Percentiles rank a stretch among this genome's conserved stretches.
phyloP scores from a whole-genome alignment of 2,329 filamentous ascomycete species.

The Aplosporella prunicola region DNA sequence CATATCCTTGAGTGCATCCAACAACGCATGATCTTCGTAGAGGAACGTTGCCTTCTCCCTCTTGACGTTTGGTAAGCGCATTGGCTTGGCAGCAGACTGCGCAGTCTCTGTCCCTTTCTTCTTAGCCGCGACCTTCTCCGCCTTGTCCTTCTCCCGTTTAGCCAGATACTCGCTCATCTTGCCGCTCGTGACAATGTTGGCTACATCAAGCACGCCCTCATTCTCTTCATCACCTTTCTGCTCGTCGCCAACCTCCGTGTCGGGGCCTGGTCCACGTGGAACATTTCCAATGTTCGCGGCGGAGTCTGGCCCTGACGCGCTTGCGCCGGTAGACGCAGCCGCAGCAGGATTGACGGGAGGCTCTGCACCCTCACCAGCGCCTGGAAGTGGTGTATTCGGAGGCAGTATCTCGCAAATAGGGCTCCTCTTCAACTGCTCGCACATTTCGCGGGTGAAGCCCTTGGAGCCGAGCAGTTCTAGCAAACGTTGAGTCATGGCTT shows the following conservation, averaged over 20 bases:
- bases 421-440: constrained; percentile 56
- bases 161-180: constrained; percentile 75
- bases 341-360: constrained; percentile 44
- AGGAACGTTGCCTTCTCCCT: constrained; percentile 60
- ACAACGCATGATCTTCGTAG: constrained; percentile 56
- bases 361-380: constrained; percentile 22
- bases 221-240: constrained; percentile 44
- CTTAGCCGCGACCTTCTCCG: constrained; percentile 50
- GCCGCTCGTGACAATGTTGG: constrained; percentile 72
- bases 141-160: constrained; percentile 73
- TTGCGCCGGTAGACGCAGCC: constrained; percentile 46
- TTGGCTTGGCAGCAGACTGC: constrained; percentile 50
- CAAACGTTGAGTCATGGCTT: constrained; percentile 72
- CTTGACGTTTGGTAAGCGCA: constrained; percentile 62
- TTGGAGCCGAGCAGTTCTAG: constrained; percentile 52
- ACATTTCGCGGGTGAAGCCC: constrained; percentile 52
- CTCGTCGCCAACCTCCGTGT: constrained; percentile 46
- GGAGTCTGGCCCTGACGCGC: constrained; percentile 35
- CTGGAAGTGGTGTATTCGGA: constrained; percentile 44
- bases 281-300: constrained; percentile 34
- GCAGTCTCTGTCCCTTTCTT: constrained; percentile 42
- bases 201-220: constrained; percentile 73
- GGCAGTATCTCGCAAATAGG: constrained; percentile 54
- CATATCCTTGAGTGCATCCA: constrained; percentile 45
- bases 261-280: constrained; percentile 45